Base-by-base conservation (phyloP, 2,329 filamentous ascomycete species). In the Fusarium albosuccineum region DNA sequence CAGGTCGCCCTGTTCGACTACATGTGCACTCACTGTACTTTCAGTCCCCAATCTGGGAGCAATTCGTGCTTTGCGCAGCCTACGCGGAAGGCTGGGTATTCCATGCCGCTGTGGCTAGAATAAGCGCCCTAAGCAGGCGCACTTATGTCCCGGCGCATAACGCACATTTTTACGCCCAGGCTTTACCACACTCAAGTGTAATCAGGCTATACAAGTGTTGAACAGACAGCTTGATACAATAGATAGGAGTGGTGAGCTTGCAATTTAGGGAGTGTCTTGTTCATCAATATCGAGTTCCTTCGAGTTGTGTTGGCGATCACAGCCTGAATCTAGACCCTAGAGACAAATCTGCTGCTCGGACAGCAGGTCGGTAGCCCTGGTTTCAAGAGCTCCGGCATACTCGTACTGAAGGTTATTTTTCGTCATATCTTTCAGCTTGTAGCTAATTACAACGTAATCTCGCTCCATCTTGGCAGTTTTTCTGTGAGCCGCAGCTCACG, bases 11-110 rank as follows among this genome's bases (percentile, higher is more conserved):
- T 42, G 11, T 60, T 60, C 33, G 50, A 55, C 16, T 60, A 48
- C 53, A 50, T 67, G 64, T 45, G 57, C 64, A 9, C 34, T 46
- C 54, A 27, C 29, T 60, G 2, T 60, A 46, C 27, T 60, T 60
- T 22, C 29, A 60, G 22, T 36, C 33, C 22, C 41, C 39, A 10
- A 33, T 34, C 5, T 55, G 49, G 49, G 27, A 39, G 29, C 22
- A n/a, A 22, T 17, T 60, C 7, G 42, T 60, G 4, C 26, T 60
- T 36, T 14, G 14, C 9, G 42, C 27, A 13, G 49, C 36, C 3
- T 36, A 46, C 4, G 22, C 41, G 14, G 57, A 60, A 29, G 26
- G 29, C 26, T 44, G 57, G 40, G 48, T 33, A 26, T 60, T 54
- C 34, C 50, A 60, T 26, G 42, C 57, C 29, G 50, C 50, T 4